phyloP scores from a whole-genome alignment of 129 eudicot species.

The Pittosporum tobira region DNA sequence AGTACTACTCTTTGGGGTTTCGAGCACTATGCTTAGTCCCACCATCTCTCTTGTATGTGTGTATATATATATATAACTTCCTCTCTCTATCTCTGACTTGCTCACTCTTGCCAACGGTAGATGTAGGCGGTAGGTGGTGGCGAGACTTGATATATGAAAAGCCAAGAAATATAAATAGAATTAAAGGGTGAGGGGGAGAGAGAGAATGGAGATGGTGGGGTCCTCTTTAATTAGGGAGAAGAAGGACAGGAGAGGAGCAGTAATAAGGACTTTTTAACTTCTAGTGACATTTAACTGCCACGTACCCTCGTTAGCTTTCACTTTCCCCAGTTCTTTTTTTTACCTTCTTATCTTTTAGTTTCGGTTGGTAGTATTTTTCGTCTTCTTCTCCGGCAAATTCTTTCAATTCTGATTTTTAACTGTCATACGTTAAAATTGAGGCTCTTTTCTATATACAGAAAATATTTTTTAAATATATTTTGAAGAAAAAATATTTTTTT shows the following conservation, averaged over 20 bases:
- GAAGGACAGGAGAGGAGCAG: no score
- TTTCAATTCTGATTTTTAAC: no score
- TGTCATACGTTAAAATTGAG: no score
- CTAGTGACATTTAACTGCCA: not conserved
- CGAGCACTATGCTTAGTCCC: constrained; percentile 29
- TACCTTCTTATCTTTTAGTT: not conserved
- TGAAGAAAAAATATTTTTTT: no score
- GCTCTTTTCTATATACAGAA: no score
- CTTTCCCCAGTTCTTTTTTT: not conserved
- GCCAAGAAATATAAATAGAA: not conserved
- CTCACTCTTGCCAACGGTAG: not conserved
- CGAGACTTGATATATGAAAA: not conserved
- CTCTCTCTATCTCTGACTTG: not conserved
- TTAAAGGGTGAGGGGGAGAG: not conserved
- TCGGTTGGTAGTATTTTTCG: not conserved
- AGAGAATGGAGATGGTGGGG: not conserved
- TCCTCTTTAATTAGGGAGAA: not conserved
- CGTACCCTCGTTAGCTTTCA: not conserved
- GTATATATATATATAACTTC: no score
- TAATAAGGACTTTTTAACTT: not conserved
- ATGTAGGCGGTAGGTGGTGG: not conserved
- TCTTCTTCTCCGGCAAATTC: no score
- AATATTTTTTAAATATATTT: no score
- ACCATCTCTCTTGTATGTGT: constrained; percentile 15
- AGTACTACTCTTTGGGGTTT: constrained; percentile 6